Conservation (phyloP, 306 rosid species). For the Trifolium pratense region DNA sequence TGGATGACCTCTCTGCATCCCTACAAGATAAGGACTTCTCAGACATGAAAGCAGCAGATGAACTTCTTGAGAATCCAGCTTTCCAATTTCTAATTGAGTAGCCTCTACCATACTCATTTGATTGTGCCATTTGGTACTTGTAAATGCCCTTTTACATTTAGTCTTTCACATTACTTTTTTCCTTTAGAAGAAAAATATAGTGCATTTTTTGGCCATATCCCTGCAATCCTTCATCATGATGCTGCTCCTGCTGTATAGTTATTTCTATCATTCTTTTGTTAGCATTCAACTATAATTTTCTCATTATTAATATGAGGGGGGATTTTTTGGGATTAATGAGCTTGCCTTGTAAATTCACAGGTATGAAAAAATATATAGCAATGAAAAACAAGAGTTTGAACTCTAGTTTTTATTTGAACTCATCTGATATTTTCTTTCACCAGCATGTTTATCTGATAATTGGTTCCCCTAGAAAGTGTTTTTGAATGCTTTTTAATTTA, state of each 20-base stretch:
- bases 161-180: not conserved
- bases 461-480: not conserved
- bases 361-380: slow-evolving; percentile 22
- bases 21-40: slow-evolving; percentile 86
- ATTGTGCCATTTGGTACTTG: slow-evolving; percentile 56
- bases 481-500: not conserved
- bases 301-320: slow-evolving; percentile 50
- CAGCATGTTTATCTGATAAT: not conserved
- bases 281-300: slow-evolving; percentile 60
- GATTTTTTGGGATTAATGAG: slow-evolving; percentile 46
- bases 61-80: slow-evolving; percentile 83
- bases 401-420: not conserved
- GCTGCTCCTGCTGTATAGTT: slow-evolving; percentile 56
- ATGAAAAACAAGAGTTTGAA: slow-evolving; percentile 28
- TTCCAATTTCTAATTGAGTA: slow-evolving; percentile 87
- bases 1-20: slow-evolving; percentile 87
- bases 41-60: slow-evolving; percentile 82
- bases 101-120: slow-evolving; percentile 44
- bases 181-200: not conserved
- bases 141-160: slow-evolving; percentile 52
- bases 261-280: slow-evolving; percentile 74
- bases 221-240: slow-evolving; percentile 36
- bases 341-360: slow-evolving; percentile 32
- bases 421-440: not conserved
- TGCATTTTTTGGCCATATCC: slow-evolving; percentile 42